These are phyloP conservation scores for Collybia sp. DNA, from an alignment of 768 basidiomycete species.

Conservation along the genomic window DNA sequence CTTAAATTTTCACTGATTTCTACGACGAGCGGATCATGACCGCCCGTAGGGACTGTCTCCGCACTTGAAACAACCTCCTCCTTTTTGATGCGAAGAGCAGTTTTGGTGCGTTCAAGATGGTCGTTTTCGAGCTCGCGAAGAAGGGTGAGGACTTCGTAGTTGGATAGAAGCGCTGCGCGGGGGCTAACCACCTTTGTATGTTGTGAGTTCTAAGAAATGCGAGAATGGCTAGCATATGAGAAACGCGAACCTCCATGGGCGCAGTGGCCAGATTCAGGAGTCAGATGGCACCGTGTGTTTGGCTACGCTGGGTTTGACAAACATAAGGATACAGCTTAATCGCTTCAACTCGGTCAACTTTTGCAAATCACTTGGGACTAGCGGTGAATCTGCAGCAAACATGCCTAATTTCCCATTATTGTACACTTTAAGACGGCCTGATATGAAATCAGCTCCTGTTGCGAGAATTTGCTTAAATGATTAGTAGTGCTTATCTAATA, in stretches of 20 bases:
- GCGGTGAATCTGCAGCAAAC: too few species aligned
- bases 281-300: neutral
- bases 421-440: too few species aligned
- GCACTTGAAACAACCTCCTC: conserved; percentile 49
- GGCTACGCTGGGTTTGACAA: too few species aligned
- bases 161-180: conserved; percentile 79
- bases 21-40: conserved; percentile 6
- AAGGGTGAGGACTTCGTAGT: conserved; percentile 79
- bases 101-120: conserved; percentile 63
- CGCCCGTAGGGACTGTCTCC: conserved; percentile 20
- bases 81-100: conserved; percentile 71
- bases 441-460: too few species aligned
- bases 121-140: conserved; percentile 75
- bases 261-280: neutral
- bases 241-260: neutral
- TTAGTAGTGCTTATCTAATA: too few species aligned
- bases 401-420: too few species aligned
- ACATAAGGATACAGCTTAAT: too few species aligned
- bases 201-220: too few species aligned
- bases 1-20: conserved; percentile 78
- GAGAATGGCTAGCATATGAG: neutral
- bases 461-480: too few species aligned
- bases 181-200: conserved; percentile 55
- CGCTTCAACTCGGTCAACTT: too few species aligned
- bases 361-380: too few species aligned